Base-by-base conservation (phyloP, 2,329 filamentous ascomycete species). In the Talaromyces sp. region DNA sequence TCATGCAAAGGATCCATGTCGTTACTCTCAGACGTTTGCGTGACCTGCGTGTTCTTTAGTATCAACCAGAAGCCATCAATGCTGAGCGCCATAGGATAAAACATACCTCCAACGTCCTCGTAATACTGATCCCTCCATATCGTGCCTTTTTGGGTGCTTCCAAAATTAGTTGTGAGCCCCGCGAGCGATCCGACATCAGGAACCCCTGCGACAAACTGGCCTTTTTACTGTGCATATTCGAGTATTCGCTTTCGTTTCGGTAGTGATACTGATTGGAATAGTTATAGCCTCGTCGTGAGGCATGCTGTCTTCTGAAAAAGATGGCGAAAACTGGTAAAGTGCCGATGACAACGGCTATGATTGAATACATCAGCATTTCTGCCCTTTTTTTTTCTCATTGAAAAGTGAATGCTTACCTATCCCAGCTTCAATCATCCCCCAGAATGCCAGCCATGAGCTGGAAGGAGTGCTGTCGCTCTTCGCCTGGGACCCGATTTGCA, bases 381-480 rank as follows among this genome's bases (percentile, higher is more conserved):
- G 29, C 19, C 17, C 2, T 1, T 3, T 19, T 12, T 9, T 9
- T 46, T 26, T n/a, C 11, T 17, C 55, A 12, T 50, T 41, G 21
- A 58, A 12, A 2, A 17, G 46, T 7, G 21, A 51, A 41, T 19
- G 51, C 60, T 41, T 67, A 74, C 73, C 73, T 54, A 73, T 72
- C 27, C 72, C 67, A 10, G 66, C 65, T 61, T 76, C 74, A 32
- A 75, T 69, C 11, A 71, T 68, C 8, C 69, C 72, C 74, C 74
- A 76, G 19, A 76, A 61, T 6, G 70, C 68, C 11, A 76, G 61
- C 74, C 73, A 75, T 7, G 71, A 69, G 24, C 67, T 67, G n/a
- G 67, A 68, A 6, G 71, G 72, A 6, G 65, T 69, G 3, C 57
- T 65, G 43, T 65, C 65, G 48, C 59, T 57, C 35, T 67, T 68